Percentiles rank a stretch among this genome's conserved stretches.
Conservation (phyloP, 75 land plant genomes). For the Pinus tabuliformis region DNA sequence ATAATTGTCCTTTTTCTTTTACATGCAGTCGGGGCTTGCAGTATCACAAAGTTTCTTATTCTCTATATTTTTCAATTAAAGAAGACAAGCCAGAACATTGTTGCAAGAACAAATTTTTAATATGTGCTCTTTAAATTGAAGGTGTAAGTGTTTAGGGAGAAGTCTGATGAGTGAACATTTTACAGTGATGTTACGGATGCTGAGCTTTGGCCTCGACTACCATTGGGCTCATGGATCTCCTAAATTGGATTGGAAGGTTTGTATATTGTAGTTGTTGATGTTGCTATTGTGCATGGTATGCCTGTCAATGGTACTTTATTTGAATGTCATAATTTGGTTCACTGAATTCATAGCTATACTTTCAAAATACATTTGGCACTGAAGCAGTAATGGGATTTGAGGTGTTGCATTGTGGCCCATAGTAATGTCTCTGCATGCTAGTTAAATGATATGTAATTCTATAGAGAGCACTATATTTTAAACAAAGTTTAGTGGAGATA, state of each 20-base stretch:
- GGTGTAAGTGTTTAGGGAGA: not conserved
- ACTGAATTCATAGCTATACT: not conserved
- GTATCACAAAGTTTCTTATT: not conserved
- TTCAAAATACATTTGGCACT: not conserved
- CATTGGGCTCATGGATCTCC: constrained; percentile 69
- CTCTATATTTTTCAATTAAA: not conserved
- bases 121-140: not conserved
- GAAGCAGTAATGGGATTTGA: not conserved
- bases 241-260: constrained; percentile 68
- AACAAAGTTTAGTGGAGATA: not conserved
- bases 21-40: not conserved
- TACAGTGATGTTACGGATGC: constrained; percentile 88
- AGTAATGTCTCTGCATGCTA: not conserved
- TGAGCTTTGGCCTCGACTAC: constrained; percentile 93
- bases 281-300: not conserved
- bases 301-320: not conserved
- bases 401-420: not conserved
- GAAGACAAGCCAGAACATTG: not conserved
- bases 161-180: not conserved
- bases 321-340: not conserved
- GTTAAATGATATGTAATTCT: not conserved
- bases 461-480: not conserved
- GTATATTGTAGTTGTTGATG: constrained; percentile 2
- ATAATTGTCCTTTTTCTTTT: not conserved
- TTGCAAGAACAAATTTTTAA: not conserved